These are phyloP conservation scores for Chaetomiaceae sp. DNA, from an alignment of 2,329 filamentous ascomycete species.

Conservation along the genomic window DNA sequence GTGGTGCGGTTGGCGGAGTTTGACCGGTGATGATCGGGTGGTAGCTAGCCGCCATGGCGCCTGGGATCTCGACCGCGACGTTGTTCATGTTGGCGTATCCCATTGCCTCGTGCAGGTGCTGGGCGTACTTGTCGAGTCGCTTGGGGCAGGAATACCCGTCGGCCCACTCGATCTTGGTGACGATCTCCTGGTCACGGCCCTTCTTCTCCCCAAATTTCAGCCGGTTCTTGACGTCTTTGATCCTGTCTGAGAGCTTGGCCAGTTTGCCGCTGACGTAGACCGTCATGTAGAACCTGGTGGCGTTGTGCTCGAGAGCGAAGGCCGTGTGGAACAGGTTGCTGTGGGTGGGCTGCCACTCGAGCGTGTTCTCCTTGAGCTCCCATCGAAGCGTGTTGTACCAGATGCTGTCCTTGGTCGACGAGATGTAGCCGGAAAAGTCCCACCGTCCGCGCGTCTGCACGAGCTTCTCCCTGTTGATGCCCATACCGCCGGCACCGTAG, in stretches of 20 bases:
- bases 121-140: conserved; percentile 17
- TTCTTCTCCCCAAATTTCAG: conserved; percentile 18
- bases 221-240: conserved; percentile 5
- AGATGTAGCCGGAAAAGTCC: conserved; percentile 20
- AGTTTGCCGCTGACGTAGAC: conserved; percentile 24
- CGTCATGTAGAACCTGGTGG: conserved; percentile 22
- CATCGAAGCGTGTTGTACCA: conserved; percentile 19
- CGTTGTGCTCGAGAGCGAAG: conserved; percentile 22
- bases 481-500: conserved; percentile 18
- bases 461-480: conserved; percentile 12
- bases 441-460: conserved; percentile 12
- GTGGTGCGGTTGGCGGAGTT: background rate
- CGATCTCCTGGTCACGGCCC: conserved; percentile 11
- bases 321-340: conserved; percentile 21
- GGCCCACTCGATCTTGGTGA: conserved; percentile 22
- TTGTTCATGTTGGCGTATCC: conserved; percentile 14
- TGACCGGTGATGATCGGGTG: background rate
- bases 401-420: conserved; percentile 3
- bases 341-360: conserved; percentile 18
- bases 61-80: conserved; percentile 17
- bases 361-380: conserved; percentile 17
- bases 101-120: conserved; percentile 16
- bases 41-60: conserved; percentile 11
- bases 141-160: conserved; percentile 11
- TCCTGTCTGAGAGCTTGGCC: conserved; percentile 4